Evolutionary conservation across 805 yeast genomes (phyloP), one percentile per base, ranked within the genome.

Genomic region (Diddensiella santjacobensis): DNA sequence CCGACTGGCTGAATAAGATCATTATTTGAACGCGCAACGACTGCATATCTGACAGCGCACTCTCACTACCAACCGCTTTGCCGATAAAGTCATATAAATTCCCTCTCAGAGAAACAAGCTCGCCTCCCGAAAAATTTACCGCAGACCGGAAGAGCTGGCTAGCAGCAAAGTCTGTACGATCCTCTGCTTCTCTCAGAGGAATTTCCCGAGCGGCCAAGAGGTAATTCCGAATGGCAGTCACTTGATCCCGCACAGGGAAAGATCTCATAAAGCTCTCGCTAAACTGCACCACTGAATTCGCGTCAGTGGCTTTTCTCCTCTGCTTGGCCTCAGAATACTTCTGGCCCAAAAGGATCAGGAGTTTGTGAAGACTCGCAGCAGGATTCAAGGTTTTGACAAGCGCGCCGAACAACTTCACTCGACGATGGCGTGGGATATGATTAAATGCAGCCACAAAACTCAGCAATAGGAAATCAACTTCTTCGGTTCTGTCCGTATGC

Each of bases 391-490:
- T 85, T 56, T 74, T 74, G 13, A 89, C 80, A n/a, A 93, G 73
- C 1, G 95, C 83, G 2, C 86, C 77, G 59, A 87, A 93, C 46
- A 93, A 70, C 61, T 81, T 83, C 36, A 87, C 95, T 59, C 99
- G 79, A 68, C 99, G 85, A 65, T 93, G 99, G 63, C 96, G 81
- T 52, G 99, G 99, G 55, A 93, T 90, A 63, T 93, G 98, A 47
- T 83, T 81, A 68, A 93, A 87, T 1, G 99, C 98, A 50, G 95
- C 82, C n/a, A 85, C 87, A 62, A 93, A 93, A 58, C 95, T 84
- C 44, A 93, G 79, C 54, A 93, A 70, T 52, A 95, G 72, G 61
- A 89, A 86, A 64, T 90, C 96, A 46, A 83, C 78, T 64, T 88
- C 96, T 49, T 79, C 83, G 22, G 40, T 42, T 55, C 71, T 68